Percentiles rank a stretch among this genome's conserved stretches.
Evolutionary conservation across 2,329 filamentous ascomycete species (phyloP).

Genomic region (Penicillium sp.): DNA sequence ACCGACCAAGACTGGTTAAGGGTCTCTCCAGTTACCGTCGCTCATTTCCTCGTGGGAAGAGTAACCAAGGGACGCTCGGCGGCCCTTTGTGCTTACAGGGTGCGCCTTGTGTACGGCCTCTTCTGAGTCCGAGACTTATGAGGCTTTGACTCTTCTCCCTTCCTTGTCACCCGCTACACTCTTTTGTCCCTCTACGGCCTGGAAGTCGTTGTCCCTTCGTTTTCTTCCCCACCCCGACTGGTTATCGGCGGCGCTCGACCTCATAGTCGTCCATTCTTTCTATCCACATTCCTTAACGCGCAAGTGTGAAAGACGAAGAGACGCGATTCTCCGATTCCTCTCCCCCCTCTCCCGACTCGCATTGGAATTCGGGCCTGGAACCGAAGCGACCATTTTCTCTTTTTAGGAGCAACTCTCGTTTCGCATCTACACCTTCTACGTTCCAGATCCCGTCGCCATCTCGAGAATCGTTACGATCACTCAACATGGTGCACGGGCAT

Average conservation of each 20-base stretch:
- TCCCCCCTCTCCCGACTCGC: slow-evolving; percentile 17
- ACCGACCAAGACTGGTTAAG: slow-evolving; percentile 15
- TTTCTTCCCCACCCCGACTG: slow-evolving; percentile 22
- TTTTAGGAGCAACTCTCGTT: slow-evolving; percentile 13
- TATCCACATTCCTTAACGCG: slow-evolving; percentile 30
- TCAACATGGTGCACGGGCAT: slow-evolving; percentile 40
- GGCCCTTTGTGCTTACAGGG: background rate
- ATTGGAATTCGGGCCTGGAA: slow-evolving; percentile 23
- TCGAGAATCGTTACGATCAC: background rate
- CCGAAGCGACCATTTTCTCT: slow-evolving; percentile 9
- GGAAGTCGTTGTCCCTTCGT: slow-evolving; percentile 33
- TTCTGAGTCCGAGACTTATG: background rate
- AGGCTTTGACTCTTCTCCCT: slow-evolving; percentile 1
- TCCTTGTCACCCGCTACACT: slow-evolving; percentile 6
- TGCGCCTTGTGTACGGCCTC: background rate
- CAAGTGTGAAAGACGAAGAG: slow-evolving; percentile 17
- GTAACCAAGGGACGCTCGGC: too few relatives aligned
- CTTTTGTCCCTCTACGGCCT: slow-evolving; percentile 22
- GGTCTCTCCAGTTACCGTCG: slow-evolving; percentile 12
- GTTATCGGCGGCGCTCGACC: slow-evolving; percentile 28
- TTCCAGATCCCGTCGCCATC: background rate
- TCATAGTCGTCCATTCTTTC: slow-evolving; percentile 33
- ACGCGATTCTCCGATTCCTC: slow-evolving; percentile 18
- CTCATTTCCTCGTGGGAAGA: slow-evolving; percentile 16
- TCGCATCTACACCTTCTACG: background rate